phyloP scores from a whole-genome alignment of 352 stramenopile genomes.

The Globisporangium cylindrosporum region DNA sequence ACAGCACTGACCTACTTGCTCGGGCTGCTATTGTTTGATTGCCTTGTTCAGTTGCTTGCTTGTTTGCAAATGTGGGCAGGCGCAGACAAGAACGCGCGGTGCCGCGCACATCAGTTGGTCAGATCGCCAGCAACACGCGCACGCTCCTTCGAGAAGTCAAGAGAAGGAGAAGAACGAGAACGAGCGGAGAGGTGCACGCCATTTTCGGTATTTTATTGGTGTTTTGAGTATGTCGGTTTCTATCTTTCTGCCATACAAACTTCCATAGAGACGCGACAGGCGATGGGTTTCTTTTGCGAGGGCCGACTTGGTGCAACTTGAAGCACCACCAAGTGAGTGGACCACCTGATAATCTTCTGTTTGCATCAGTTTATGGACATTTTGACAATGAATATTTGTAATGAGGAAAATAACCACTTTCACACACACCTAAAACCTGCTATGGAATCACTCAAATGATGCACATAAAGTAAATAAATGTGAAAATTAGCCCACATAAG shows the following conservation, averaged over 20 bases:
- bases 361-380: no score
- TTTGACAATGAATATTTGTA: no score
- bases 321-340: no score
- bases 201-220: background rate
- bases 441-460: no score
- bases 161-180: background rate
- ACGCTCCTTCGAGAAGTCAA: background rate
- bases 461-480: no score
- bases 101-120: background rate
- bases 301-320: background rate
- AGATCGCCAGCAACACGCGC: background rate
- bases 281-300: background rate
- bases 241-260: conserved; percentile 1
- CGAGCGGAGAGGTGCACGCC: background rate
- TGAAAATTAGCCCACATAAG: background rate
- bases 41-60: background rate
- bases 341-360: no score
- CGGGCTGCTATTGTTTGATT: background rate
- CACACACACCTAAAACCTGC: no score
- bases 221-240: background rate
- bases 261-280: background rate
- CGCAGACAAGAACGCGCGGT: background rate
- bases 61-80: background rate
- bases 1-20: background rate
- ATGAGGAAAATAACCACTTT: no score